A percentile compares a stretch with the other conserved stretches of the same genome.
Conservation (phyloP, 129 eudicot species). For the Pseudognaphalium luteoalbum region DNA sequence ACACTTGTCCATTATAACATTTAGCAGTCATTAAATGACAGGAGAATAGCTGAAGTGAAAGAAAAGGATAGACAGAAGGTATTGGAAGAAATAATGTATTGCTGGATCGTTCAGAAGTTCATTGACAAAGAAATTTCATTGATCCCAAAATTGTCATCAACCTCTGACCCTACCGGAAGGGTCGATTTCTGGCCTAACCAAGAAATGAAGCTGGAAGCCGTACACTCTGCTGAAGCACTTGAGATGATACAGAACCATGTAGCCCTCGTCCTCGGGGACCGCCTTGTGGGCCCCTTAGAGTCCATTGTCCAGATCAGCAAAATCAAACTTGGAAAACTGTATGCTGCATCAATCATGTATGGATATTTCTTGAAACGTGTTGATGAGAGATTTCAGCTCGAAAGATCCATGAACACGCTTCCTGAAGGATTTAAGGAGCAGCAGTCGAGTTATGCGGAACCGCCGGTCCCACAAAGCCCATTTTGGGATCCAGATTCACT, state of each 20-base stretch:
- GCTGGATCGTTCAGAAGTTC: slow-evolving; percentile 76
- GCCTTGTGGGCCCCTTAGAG: slow-evolving; percentile 74
- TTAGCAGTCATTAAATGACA: slow-evolving; percentile 37
- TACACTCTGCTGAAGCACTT: slow-evolving; percentile 89
- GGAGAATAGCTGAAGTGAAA: slow-evolving; percentile 91
- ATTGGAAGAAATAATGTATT: slow-evolving; percentile 81
- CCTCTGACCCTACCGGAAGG: slow-evolving; percentile 68
- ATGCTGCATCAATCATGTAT: slow-evolving; percentile 95
- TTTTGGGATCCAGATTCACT: slow-evolving; percentile 90
- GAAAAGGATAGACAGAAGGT: slow-evolving; percentile 75
- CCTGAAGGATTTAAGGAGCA: slow-evolving; percentile 63
- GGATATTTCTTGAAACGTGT: slow-evolving; percentile 92
- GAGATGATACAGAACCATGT: slow-evolving; percentile 91
- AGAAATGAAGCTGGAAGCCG: slow-evolving; percentile 69
- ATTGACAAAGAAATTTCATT: slow-evolving; percentile 60
- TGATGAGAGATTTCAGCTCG: slow-evolving; percentile 91
- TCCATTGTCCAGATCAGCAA: slow-evolving; percentile 72
- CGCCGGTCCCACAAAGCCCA: slow-evolving; percentile 60
- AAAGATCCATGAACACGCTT: slow-evolving; percentile 91
- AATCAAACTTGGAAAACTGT: slow-evolving; percentile 89
- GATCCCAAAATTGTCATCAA: slow-evolving; percentile 71
- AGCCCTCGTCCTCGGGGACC: slow-evolving; percentile 70
- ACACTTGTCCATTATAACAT: slow-evolving; percentile 10
- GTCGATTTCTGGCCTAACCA: slow-evolving; percentile 93
- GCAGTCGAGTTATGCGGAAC: slow-evolving; percentile 37